Evolutionary conservation across 352 stramenopile species (phyloP).

Genomic region (Blastocystis sp.): DNA sequence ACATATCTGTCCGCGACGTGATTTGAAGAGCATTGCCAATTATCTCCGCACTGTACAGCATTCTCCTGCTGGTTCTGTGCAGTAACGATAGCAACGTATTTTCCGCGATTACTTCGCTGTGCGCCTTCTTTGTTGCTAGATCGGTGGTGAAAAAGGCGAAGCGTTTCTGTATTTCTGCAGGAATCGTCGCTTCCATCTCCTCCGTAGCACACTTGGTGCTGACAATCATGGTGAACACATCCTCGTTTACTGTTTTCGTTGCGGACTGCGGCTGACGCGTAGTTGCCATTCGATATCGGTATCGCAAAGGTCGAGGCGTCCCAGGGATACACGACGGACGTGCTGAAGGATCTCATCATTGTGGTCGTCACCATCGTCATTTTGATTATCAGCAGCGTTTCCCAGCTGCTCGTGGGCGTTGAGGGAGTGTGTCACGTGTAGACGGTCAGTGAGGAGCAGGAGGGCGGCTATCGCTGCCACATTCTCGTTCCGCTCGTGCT

Average conservation of each 20-base stretch:
- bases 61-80: neutral
- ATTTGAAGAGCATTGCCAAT: neutral
- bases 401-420: neutral
- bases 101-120: conserved; percentile 17
- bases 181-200: neutral
- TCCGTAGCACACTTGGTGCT: neutral
- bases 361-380: conserved; percentile 39
- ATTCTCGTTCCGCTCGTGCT: conserved; percentile 25
- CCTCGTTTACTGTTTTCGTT: neutral
- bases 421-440: neutral
- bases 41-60: conserved; percentile 46
- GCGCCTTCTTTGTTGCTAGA: conserved; percentile 4
- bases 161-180: neutral
- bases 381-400: neutral
- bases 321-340: neutral
- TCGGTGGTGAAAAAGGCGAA: neutral
- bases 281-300: conserved; percentile 38
- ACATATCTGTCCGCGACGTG: neutral
- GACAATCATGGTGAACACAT: neutral
- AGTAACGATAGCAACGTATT: conserved; percentile 27
- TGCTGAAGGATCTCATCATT: conserved; percentile 15
- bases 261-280: neutral
- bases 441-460: neutral
- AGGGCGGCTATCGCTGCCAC: conserved; percentile 13
- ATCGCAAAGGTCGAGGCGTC: neutral